A percentile compares a stretch with the other conserved stretches of the same genome.
Conservation (phyloP, 768 basidiomycete species). For the Russula olivacea region DNA sequence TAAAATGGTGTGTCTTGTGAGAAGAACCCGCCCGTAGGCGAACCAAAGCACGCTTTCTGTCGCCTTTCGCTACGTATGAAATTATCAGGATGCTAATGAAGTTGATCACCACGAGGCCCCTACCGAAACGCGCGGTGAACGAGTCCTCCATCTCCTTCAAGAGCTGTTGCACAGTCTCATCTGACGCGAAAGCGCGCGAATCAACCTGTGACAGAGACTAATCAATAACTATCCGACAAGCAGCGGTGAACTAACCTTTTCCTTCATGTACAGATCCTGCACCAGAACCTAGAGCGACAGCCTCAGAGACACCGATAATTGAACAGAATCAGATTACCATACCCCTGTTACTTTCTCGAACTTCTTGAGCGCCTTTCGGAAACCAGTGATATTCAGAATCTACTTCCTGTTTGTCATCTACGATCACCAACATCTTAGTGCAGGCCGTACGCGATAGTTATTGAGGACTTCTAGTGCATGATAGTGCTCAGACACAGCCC, state of each 20-base stretch:
- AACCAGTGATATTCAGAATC: conserved; percentile 86
- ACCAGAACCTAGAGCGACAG: conserved; percentile 47
- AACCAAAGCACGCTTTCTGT: conserved; percentile 69
- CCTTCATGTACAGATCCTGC: conserved; percentile 72
- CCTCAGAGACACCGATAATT: neutral
- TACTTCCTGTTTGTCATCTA: conserved; percentile 30
- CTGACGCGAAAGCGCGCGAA: conserved; percentile 59
- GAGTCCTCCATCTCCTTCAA: conserved; percentile 70
- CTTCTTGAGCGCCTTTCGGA: conserved; percentile 81
- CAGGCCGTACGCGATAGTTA: conserved; percentile 66
- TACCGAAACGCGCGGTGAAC: conserved; percentile 74
- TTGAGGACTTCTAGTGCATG: conserved; percentile 77
- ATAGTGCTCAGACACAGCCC: conserved; percentile 81
- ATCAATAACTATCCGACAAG: neutral
- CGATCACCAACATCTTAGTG: conserved; percentile 14
- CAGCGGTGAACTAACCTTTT: conserved; percentile 47
- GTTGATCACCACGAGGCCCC: conserved; percentile 26
- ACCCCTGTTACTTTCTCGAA: conserved; percentile 77
- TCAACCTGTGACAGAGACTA: conserved; percentile 46
- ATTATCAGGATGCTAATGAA: neutral
- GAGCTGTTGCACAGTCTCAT: conserved; percentile 54
- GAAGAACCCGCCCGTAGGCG: conserved; percentile 51
- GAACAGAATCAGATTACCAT: conserved; percentile 8
- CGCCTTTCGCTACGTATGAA: conserved; percentile 46
- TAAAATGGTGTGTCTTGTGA: conserved; percentile 59